Percentiles rank a stretch among this genome's conserved stretches.
Evolutionary conservation across 495 filamentous ascomycete genomes (phyloP).

Genomic region (Penicillium daleae): DNA sequence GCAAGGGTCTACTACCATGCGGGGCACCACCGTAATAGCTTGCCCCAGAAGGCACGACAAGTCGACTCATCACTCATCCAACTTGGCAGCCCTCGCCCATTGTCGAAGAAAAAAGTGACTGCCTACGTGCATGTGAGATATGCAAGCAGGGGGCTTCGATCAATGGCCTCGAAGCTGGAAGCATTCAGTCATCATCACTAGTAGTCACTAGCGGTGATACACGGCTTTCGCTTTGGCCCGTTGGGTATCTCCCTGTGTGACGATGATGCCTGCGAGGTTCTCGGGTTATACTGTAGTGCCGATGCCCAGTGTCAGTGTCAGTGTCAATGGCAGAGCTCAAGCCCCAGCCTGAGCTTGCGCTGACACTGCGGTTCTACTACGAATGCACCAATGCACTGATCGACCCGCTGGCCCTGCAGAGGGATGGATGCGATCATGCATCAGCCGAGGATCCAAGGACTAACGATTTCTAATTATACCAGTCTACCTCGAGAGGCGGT

Average conservation of each 20-base stretch:
- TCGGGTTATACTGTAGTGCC: background rate
- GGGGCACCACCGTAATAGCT: background rate
- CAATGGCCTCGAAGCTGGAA: constrained; percentile 3
- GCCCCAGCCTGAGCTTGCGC: constrained; percentile 5
- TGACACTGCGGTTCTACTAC: constrained; percentile 27
- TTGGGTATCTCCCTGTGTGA: constrained; percentile 11
- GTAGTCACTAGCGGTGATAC: background rate
- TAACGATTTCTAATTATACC: constrained; percentile 3
- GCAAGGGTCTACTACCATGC: constrained; percentile 12
- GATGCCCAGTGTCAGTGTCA: background rate
- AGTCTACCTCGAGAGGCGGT: background rate
- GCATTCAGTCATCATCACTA: background rate
- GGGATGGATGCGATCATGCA: constrained; percentile 7
- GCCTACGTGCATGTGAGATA: constrained; percentile 34
- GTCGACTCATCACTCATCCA: too few relatives aligned
- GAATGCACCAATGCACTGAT: constrained; percentile 14
- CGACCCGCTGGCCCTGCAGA: constrained; percentile 17
- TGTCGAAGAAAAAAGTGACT: constrained; percentile 17
- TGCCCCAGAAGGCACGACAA: background rate
- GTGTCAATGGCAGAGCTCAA: background rate
- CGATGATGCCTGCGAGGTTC: background rate
- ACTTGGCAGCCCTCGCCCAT: background rate
- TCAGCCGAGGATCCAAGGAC: constrained; percentile 7
- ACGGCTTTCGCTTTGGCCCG: background rate
- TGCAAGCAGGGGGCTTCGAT: constrained; percentile 16